phyloP scores from a whole-genome alignment of 176 grass and related monocot species.

The Rhipidocladum racemiflorum region DNA sequence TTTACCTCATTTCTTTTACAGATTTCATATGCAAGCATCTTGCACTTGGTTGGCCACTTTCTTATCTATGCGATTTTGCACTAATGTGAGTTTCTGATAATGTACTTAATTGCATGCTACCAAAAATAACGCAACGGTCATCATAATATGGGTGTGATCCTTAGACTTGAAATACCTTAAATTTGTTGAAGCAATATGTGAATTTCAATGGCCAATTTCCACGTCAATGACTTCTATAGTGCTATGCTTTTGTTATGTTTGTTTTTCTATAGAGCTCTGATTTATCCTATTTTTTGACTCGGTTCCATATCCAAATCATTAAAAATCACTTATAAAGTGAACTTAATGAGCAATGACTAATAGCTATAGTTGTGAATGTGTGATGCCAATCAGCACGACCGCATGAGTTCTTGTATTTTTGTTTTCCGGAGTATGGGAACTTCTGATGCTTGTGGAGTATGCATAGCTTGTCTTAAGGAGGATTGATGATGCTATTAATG shows the following conservation, averaged over 20 bases:
- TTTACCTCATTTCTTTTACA: background rate
- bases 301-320: background rate
- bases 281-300: background rate
- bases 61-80: background rate
- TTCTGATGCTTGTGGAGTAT: background rate
- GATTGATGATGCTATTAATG: conserved; percentile 16
- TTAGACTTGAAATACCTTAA: background rate
- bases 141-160: background rate
- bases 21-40: conserved; percentile 5
- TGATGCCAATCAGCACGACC: background rate
- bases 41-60: background rate
- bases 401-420: background rate
- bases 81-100: background rate
- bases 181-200: background rate
- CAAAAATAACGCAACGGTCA: background rate
- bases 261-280: background rate
- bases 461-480: background rate
- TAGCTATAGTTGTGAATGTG: background rate
- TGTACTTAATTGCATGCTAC: background rate
- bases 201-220: background rate
- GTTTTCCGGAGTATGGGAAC: background rate
- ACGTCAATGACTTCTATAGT: background rate
- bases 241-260: background rate
- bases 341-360: background rate
- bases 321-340: background rate